Evolutionary conservation across 2,329 filamentous ascomycete genomes (phyloP).

Genomic region (Ascochyta fabae): DNA sequence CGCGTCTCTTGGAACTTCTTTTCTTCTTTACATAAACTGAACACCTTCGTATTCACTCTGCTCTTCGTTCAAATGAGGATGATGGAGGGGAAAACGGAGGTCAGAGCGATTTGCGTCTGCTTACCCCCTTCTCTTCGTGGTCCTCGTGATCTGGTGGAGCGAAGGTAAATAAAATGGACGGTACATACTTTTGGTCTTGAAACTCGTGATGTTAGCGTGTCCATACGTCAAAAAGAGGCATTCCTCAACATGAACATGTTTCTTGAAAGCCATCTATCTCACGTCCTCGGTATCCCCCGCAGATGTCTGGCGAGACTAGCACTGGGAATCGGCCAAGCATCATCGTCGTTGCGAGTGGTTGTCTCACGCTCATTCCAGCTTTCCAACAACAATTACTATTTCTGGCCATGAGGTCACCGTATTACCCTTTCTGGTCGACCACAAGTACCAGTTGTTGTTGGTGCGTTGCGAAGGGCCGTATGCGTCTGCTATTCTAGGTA

Average conservation of each 20-base stretch:
- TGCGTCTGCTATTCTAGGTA: conserved; percentile 12
- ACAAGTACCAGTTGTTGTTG: neutral
- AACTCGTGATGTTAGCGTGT: neutral
- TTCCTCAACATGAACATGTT: neutral
- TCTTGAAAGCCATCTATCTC: too few species aligned
- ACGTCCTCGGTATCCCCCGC: neutral
- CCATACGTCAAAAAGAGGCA: neutral
- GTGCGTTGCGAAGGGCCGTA: neutral
- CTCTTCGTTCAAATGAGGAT: conserved; percentile 63
- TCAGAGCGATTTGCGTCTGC: conserved; percentile 60
- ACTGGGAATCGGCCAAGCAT: neutral
- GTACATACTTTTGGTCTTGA: conserved; percentile 43
- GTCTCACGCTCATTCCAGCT: conserved; percentile 12
- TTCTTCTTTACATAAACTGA: conserved; percentile 48
- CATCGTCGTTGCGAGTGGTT: neutral
- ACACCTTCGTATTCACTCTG: conserved; percentile 71
- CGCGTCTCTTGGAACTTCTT: conserved; percentile 33
- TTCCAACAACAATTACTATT: conserved; percentile 6
- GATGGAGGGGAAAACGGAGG: conserved; percentile 74
- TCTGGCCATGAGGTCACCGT: conserved; percentile 8
- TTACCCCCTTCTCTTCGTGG: conserved; percentile 64
- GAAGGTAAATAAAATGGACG: conserved; percentile 57
- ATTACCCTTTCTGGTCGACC: neutral
- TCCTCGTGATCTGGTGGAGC: conserved; percentile 46
- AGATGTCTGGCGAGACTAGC: neutral